A percentile compares a stretch with the other conserved stretches of the same genome.
Conservation (phyloP, 2,329 filamentous ascomycete species). For the Aspergillus viridinutans region DNA sequence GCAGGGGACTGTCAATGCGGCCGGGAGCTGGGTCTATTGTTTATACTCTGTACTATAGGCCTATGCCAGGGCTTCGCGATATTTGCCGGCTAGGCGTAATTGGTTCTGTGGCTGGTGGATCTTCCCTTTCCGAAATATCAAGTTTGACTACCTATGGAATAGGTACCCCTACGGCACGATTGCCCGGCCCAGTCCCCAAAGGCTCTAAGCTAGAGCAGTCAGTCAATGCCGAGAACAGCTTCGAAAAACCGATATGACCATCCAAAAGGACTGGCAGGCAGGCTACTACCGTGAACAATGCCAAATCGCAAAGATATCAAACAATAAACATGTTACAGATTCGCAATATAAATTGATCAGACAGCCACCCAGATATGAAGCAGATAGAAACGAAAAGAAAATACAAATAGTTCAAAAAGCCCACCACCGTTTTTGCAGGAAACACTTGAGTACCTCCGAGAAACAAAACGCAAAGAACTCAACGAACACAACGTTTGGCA, state of each 20-base stretch:
- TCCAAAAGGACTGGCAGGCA: neutral
- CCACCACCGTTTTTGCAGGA: slow-evolving; percentile 9
- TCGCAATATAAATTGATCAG: slow-evolving; percentile 29
- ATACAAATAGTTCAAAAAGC: slow-evolving; percentile 6
- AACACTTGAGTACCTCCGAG: neutral
- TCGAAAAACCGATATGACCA: neutral
- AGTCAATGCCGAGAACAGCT: neutral
- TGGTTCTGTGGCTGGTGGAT: too few species aligned
- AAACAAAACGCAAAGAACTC: slow-evolving; percentile 2
- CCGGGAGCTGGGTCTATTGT: too few species aligned
- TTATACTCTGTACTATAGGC: too few species aligned
- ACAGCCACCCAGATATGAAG: slow-evolving; percentile 36
- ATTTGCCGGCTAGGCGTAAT: too few species aligned
- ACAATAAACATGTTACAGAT: slow-evolving; percentile 1
- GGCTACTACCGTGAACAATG: slow-evolving; percentile 8
- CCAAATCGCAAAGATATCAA: slow-evolving; percentile 2
- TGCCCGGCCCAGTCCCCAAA: too few species aligned
- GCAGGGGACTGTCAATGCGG: too few species aligned
- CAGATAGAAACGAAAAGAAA: slow-evolving; percentile 9
- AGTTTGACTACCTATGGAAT: too few species aligned
- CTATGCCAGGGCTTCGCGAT: too few species aligned
- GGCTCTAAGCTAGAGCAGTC: neutral
- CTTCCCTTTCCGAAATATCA: too few species aligned
- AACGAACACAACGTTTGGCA: neutral
- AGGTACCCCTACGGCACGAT: too few species aligned